Evolutionary conservation across 805 yeast genomes (phyloP).

Genomic region (Wickerhamomyces queroliae): DNA sequence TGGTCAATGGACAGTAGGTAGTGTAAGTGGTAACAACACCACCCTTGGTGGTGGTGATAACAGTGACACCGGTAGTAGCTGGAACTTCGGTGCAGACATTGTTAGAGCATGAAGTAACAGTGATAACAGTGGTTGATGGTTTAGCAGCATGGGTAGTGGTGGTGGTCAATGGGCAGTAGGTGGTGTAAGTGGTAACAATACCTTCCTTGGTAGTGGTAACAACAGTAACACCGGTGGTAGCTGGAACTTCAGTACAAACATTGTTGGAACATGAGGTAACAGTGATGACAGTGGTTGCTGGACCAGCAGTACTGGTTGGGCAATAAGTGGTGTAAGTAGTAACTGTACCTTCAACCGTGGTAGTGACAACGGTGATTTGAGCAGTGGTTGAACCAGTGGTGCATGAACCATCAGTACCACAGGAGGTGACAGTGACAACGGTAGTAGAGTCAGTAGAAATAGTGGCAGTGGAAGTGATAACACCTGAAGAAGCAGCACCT

Average conservation of each 20-base stretch:
- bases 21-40: background rate
- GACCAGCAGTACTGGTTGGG: conserved; percentile 2
- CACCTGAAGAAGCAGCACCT: too few species aligned
- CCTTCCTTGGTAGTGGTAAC: too few species aligned
- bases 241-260: background rate
- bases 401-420: conserved; percentile 27
- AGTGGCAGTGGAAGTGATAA: background rate
- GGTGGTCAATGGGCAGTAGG: background rate
- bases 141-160: too few species aligned
- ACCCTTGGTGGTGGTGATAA: background rate
- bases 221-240: background rate
- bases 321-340: conserved; percentile 10
- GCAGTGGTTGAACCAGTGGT: conserved; percentile 26
- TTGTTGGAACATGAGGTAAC: background rate
- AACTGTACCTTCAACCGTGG: conserved; percentile 24
- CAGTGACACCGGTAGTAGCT: background rate
- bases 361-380: conserved; percentile 28
- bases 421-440: conserved; percentile 25
- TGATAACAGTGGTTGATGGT: background rate
- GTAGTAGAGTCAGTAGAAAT: background rate
- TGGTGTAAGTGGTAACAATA: background rate
- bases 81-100: background rate
- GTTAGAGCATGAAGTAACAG: background rate
- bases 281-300: background rate
- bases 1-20: background rate